A percentile compares a stretch with the other conserved stretches of the same genome.
phyloP scores from a whole-genome alignment of 106 monocot species.

The Dendrobium nobile region DNA sequence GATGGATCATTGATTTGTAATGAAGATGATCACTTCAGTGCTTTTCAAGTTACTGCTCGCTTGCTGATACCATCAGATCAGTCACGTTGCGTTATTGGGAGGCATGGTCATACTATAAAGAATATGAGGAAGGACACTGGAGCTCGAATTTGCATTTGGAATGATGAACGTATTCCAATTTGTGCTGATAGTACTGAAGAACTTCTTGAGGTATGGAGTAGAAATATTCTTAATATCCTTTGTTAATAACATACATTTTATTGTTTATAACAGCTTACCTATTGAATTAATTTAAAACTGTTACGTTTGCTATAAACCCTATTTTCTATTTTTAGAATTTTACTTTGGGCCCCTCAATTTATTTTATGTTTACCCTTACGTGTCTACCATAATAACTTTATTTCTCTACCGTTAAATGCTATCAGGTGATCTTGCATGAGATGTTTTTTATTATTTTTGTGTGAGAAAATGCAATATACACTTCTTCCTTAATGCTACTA shows the following conservation, averaged over 20 bases:
- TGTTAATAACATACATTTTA: background rate
- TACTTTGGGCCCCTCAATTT: background rate
- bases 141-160: constrained; percentile 24
- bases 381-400: background rate
- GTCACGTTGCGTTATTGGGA: constrained; percentile 52
- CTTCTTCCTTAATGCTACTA: background rate
- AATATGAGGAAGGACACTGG: constrained; percentile 21
- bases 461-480: background rate
- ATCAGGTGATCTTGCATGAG: background rate
- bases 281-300: background rate
- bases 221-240: background rate
- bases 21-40: constrained; percentile 18
- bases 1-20: constrained; percentile 23
- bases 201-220: constrained; percentile 47
- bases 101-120: constrained; percentile 29
- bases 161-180: constrained; percentile 18
- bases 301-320: background rate
- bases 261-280: background rate
- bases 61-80: constrained; percentile 59
- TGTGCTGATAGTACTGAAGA: constrained; percentile 36
- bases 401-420: background rate
- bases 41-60: constrained; percentile 30
- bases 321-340: background rate
- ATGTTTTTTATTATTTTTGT: background rate
- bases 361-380: background rate